phyloP scores from a whole-genome alignment of 2,329 filamentous ascomycete genomes.

The Neophaeococcomyces aloes region DNA sequence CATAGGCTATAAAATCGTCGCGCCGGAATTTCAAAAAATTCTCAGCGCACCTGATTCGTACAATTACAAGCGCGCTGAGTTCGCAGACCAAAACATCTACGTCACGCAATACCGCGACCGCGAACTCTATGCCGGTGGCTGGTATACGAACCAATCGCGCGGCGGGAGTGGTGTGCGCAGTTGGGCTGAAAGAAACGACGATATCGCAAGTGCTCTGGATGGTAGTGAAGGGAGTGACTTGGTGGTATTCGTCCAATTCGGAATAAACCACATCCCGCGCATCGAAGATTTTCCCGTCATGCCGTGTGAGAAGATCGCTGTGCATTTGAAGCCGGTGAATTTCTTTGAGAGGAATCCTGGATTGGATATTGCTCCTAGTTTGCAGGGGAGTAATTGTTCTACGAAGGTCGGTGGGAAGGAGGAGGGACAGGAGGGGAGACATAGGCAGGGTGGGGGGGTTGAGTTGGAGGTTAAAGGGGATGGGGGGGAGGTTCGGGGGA shows the following conservation, averaged over 20 bases:
- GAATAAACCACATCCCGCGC: constrained; percentile 55
- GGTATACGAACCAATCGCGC: constrained; percentile 48
- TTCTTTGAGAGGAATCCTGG: constrained; percentile 45
- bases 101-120: constrained; percentile 45
- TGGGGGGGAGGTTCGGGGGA: neutral
- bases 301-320: constrained; percentile 47
- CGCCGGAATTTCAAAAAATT: constrained; percentile 48
- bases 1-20: constrained; percentile 47
- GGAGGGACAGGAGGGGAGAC: constrained; percentile 11
- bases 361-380: constrained; percentile 36
- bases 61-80: constrained; percentile 43
- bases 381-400: constrained; percentile 33
- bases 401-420: constrained; percentile 24
- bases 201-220: constrained; percentile 34
- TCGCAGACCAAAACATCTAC: constrained; percentile 46
- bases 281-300: constrained; percentile 60
- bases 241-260: constrained; percentile 48
- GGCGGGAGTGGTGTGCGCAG: constrained; percentile 44
- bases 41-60: constrained; percentile 40
- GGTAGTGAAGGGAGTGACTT: constrained; percentile 40
- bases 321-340: constrained; percentile 41
- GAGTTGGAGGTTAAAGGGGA: constrained; percentile 11
- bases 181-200: constrained; percentile 39
- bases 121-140: constrained; percentile 44
- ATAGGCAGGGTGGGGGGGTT: constrained; percentile 11